These are phyloP conservation scores for Podila horticola DNA, from an alignment of 192 early-diverging fungal genomes.

Conservation along the genomic window DNA sequence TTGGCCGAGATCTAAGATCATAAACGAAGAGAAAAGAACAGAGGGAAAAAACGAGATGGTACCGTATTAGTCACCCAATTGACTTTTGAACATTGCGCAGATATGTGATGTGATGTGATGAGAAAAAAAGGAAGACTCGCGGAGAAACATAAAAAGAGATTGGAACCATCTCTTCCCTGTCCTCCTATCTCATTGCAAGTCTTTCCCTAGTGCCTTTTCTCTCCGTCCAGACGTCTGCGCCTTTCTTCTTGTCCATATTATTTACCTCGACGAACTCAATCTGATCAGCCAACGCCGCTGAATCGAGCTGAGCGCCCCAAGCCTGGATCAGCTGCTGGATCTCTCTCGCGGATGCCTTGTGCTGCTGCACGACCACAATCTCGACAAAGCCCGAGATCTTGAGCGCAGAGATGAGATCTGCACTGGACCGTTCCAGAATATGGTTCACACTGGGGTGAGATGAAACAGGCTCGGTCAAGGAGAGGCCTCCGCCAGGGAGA, in stretches of 20 bases:
- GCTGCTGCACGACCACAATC: conserved; percentile 46
- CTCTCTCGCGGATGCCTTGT: conserved; percentile 56
- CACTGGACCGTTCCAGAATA: conserved; percentile 62
- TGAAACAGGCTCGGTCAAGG: conserved; percentile 76
- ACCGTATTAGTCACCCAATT: neutral
- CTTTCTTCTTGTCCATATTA: neutral
- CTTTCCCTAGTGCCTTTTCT: too few species aligned
- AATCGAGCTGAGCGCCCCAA: conserved; percentile 67
- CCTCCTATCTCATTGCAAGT: neutral
- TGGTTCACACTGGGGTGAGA: conserved; percentile 52
- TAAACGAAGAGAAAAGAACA: conserved; percentile 9
- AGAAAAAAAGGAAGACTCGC: neutral
- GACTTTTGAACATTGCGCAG: neutral
- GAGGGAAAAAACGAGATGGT: neutral
- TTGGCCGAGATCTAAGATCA: conserved; percentile 64
- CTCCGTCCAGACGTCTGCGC: too few species aligned
- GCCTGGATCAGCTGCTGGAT: conserved; percentile 59
- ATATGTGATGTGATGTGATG: neutral
- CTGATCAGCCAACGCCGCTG: conserved; percentile 45
- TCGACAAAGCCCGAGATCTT: conserved; percentile 91
- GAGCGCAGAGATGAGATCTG: conserved; percentile 73
- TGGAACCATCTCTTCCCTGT: neutral
- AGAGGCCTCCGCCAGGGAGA: conserved; percentile 71
- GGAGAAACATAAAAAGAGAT: conserved; percentile 4
- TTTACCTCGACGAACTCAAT: conserved; percentile 55